Evolutionary conservation across 208 protist genomes (phyloP), one percentile per base, ranked within the genome.

Genomic region (Trypanosomatidae sp.): DNA sequence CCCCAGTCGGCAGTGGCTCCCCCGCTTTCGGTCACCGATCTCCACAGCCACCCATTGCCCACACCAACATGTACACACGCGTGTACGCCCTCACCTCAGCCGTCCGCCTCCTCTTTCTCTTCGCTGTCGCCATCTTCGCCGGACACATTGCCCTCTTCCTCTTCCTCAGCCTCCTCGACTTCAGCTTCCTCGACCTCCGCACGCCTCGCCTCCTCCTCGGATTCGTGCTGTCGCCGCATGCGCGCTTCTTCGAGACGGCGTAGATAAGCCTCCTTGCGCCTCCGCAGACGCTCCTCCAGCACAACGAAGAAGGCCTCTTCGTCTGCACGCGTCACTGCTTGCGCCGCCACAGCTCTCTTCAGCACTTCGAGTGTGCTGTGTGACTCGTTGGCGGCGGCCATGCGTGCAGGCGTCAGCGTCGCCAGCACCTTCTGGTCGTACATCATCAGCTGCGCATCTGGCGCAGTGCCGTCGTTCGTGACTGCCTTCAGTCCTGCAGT

Each of bases 331-430:
- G 30, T 50, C 30, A n/a, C 62, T 6, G 13, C 59, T 0, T 79
- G 73, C 39, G 50, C 80, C n/a, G 55, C 76, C 25, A 80, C 39
- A 2, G 84, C 85, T 28, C 62, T 69, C 58, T 68, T 58, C 49
- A 94, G 60, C 59, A 73, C 73, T 10, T 50, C 65, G 41, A 84
- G 73, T 33, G 90, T 94, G 12, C 80, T 66, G 33, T 67, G 50
- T 4, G 85, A 90, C 13, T 72, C 74, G 69, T 95, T 95, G 17
- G 74, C 83, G 15, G 39, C 52, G 25, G 88, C 88, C 62, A 95
- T 79, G 2, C 6, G 9, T 10, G 69, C 64, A 33, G 83, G 81
- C 6, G 86, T 84, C 10, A 91, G 69, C 41, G 71, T 9, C 33
- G 2, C 28, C 39, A 82, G 43, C 41, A 74, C 55, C 28, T 66